phyloP scores from a whole-genome alignment of 257 asterid genomes.

The Penstemon davidsonii region DNA sequence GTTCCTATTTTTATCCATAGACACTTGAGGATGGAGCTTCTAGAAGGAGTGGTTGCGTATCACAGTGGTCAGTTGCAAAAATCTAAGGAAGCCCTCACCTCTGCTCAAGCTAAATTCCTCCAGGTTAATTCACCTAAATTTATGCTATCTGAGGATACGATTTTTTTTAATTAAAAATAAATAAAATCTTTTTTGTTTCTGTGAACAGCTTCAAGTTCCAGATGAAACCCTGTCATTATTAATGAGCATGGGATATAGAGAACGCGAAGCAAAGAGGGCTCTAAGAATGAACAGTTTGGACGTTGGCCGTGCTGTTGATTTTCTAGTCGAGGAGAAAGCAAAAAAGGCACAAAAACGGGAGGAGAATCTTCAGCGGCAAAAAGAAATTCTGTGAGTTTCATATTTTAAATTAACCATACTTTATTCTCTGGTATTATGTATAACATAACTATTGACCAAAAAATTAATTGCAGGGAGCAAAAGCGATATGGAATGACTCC shows the following conservation, averaged over 20 bases:
- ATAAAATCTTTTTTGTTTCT: not conserved
- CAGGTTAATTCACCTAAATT: conserved; percentile 45
- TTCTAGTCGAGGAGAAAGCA: conserved; percentile 72
- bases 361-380: conserved; percentile 54
- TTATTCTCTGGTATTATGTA: conserved; percentile 8
- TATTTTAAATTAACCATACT: conserved; percentile 11
- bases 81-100: conserved; percentile 53
- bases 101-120: conserved; percentile 69
- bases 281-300: conserved; percentile 85
- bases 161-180: too few species aligned
- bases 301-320: conserved; percentile 71
- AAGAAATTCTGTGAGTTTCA: conserved; percentile 59
- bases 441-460: conserved; percentile 20
- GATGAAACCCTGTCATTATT: conserved; percentile 73
- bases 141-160: not conserved
- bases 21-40: conserved; percentile 80
- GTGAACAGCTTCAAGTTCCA: conserved; percentile 81
- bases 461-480: conserved; percentile 66
- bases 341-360: conserved; percentile 52
- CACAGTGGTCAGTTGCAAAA: conserved; percentile 70
- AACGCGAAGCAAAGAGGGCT: conserved; percentile 81
- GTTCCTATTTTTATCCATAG: conserved; percentile 39
- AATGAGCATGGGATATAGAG: conserved; percentile 84
- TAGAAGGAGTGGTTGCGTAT: conserved; percentile 93
- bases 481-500: conserved; percentile 79